Evolutionary conservation across 2,329 filamentous ascomycete species (phyloP), one percentile per base, ranked within the genome.

Genomic region (Aaosphaeria pasadenensis): DNA sequence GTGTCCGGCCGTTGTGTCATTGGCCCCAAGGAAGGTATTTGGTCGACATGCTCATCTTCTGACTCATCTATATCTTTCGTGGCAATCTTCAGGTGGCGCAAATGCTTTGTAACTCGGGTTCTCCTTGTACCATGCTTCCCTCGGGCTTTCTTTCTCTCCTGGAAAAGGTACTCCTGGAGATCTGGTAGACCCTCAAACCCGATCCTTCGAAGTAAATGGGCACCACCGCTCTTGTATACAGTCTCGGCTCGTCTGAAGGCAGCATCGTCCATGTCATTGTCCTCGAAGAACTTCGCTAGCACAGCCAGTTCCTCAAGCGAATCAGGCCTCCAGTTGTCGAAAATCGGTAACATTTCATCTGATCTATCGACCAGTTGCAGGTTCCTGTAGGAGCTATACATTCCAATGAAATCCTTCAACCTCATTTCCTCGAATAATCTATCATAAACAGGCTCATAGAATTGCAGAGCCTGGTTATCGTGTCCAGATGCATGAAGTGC

Each of bases 261-360:
- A 42, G 65, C 63, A 81, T 84, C 71, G 86, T 83, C 53, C 85
- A 85, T 40, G 81, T 80, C 53, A 80, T 83, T 54, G 51, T 67
- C 64, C 65, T 95, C 89, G 62, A 95, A 96, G 68, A 96, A 83
- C 59, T 88, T 91, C 9, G 89, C 89, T 7, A 96, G 77, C 58
- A 89, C 83, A 30, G 88, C 83, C 36, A 89, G 85, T 36, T 89
- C 88, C 52, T 91, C 86, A 42, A 92, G 84, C 49, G 87, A 85
- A 38, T 83, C 77, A 40, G 84, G 75, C 53, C 95, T 87, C 50
- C 84, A 79, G 44, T 89, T 83, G 35, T 90, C 83, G 7, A 91
- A 83, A 2, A 82, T 82, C 28, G 89, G 79, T 59, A 91, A 94
- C 62, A 84, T 88, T 54, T 88, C 84, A 60, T 92, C 86, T 0